Evolutionary conservation across 768 basidiomycete genomes (phyloP).

Genomic region (Pleurotus djamor): DNA sequence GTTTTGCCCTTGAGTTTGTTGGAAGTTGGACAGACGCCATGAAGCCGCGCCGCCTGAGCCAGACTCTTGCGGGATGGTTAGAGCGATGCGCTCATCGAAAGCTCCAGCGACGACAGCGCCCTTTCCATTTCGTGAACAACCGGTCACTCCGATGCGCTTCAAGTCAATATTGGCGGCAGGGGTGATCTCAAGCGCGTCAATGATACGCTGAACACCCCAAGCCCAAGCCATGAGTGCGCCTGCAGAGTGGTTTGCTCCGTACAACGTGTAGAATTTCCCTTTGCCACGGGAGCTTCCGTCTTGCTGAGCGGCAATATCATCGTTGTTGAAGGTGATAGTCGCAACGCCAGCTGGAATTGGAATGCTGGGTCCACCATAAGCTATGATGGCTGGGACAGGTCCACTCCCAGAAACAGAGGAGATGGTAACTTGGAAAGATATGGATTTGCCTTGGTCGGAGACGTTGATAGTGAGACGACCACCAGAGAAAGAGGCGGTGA

Average conservation of each 20-base stretch:
- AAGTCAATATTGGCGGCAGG: conserved; percentile 45
- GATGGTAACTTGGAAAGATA: conserved; percentile 47
- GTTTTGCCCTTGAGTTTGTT: conserved; percentile 1
- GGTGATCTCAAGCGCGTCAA: conserved; percentile 53
- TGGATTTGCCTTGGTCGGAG: conserved; percentile 40
- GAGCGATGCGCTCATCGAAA: conserved; percentile 54
- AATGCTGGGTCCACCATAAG: conserved; percentile 41
- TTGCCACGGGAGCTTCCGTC: conserved; percentile 42
- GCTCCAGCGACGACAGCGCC: conserved; percentile 59
- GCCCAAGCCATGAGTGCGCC: conserved; percentile 60
- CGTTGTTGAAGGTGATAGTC: conserved; percentile 51
- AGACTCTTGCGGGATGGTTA: conserved; percentile 63
- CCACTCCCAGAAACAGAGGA: conserved; percentile 39
- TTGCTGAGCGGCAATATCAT: conserved; percentile 51
- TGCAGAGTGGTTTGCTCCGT: conserved; percentile 43
- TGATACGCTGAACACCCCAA: conserved; percentile 58
- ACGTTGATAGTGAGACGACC: conserved; percentile 48
- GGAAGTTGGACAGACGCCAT: conserved; percentile 49
- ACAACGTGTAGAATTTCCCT: conserved; percentile 60
- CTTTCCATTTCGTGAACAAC: conserved; percentile 62
- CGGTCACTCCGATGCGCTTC: conserved; percentile 49
- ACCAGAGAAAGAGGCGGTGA: conserved; percentile 42
- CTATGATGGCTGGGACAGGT: conserved; percentile 54
- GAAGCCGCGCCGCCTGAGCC: conserved; percentile 56
- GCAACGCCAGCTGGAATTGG: conserved; percentile 36